Base-by-base conservation (phyloP, 441 rosid species). In the Adansonia rubrostipa region DNA sequence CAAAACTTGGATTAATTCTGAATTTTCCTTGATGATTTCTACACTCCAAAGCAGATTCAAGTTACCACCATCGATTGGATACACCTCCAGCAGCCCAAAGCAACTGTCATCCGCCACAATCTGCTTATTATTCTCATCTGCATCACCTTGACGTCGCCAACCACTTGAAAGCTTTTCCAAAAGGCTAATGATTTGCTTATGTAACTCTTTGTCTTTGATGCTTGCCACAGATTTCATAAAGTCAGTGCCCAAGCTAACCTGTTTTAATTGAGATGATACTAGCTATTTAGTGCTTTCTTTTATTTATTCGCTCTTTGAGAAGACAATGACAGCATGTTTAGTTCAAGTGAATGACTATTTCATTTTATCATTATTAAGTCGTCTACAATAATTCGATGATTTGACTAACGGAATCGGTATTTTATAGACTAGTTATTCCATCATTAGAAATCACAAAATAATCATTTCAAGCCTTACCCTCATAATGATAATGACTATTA, bases 81-180 rank as follows among this genome's bases (percentile, higher is more conserved):
- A 33, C 24, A 71, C 48, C 63, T 71, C 4, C n/a, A 71, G 22
- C 47, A 79, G 73, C 77, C 47, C 74, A 82, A 2, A 9, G 42
- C 28, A 66, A 42, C 58, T 9, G 10, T 62, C 73, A 13, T 11
- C 11, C 7, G 3, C 58, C 44, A 6, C 19, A 5, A 2, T 40
- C 14, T 15, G 17, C 14, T n/a, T 40, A 2, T 65, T 65, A 13
- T 77, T 68, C 5, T 22, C 40, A 14, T 73, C 47, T 51, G 73
- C 82, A 61, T 81, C 28, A 24, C 28, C 28, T 24, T 24, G 28
- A 24, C 28, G 28, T 24, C 28, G 81, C 84, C 87, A 81, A 53
- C 94, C 94, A 50, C 69, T 73, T 3, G 91, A 81, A 76, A 87
- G 76, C 74, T 69, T 84, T 24, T 19, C 51, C 9, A 90, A 3